phyloP scores from a whole-genome alignment of 352 stramenopile genomes.

The Pythium rhizo-oryzae region DNA sequence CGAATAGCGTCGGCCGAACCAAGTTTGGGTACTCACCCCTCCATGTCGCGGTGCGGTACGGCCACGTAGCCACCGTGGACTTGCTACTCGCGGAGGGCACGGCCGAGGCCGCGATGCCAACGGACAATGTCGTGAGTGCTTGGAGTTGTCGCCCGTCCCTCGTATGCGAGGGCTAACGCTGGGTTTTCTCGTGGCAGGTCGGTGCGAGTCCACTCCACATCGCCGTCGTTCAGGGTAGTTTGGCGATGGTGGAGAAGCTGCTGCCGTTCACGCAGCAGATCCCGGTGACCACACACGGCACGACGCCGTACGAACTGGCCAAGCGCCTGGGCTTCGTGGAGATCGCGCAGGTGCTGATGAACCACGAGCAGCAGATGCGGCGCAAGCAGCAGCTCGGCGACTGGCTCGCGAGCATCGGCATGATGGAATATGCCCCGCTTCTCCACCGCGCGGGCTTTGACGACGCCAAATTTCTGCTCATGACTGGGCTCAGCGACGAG shows the following conservation, averaged over 20 bases:
- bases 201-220: conserved; percentile 64
- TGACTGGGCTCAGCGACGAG: conserved; percentile 47
- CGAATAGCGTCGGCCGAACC: conserved; percentile 37
- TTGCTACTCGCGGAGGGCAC: conserved; percentile 37
- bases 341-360: conserved; percentile 29
- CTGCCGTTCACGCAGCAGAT: conserved; percentile 40
- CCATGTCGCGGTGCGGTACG: conserved; percentile 69
- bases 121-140: conserved; percentile 19
- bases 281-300: conserved; percentile 48
- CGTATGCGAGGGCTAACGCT: neutral
- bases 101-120: conserved; percentile 33
- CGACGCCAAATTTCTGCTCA: conserved; percentile 61
- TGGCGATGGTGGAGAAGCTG: conserved; percentile 53
- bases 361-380: conserved; percentile 28
- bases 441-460: conserved; percentile 68
- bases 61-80: conserved; percentile 55
- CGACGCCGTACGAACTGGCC: conserved; percentile 61
- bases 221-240: conserved; percentile 53
- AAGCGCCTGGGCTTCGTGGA: conserved; percentile 41
- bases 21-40: conserved; percentile 65
- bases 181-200: conserved; percentile 30
- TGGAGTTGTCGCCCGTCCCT: neutral
- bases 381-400: conserved; percentile 43
- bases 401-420: conserved; percentile 74
- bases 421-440: conserved; percentile 57